Conservation (phyloP, 2,329 filamentous ascomycete species). For the Daldinia sp. region DNA sequence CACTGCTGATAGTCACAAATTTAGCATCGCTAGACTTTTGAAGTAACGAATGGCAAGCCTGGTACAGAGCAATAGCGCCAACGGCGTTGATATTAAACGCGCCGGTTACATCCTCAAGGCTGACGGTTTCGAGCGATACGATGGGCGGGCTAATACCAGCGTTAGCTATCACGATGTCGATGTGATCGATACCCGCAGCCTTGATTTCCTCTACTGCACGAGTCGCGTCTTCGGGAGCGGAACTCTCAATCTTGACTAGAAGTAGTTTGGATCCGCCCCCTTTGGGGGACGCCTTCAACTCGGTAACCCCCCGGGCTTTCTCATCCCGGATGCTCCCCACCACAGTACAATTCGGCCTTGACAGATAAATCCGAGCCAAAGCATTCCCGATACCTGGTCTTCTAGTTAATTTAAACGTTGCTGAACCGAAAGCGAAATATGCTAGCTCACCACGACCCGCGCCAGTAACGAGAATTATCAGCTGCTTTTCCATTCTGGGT, state of each 20-base stretch:
- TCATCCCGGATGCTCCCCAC: neutral
- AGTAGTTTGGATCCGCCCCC: neutral
- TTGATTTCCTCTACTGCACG: neutral
- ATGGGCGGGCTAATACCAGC: neutral
- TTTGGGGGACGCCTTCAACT: neutral
- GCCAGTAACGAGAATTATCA: neutral
- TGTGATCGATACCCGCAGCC: neutral
- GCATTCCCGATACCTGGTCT: neutral
- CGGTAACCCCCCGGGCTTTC: neutral
- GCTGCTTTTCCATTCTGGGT: neutral
- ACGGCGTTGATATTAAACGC: conserved; percentile 41
- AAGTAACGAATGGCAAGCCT: conserved; percentile 46
- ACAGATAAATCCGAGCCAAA: neutral
- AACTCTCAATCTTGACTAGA: neutral
- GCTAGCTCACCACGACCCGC: neutral
- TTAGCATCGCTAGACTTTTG: conserved; percentile 44
- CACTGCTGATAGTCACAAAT: conserved; percentile 45
- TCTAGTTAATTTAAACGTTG: neutral
- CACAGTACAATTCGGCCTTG: neutral
- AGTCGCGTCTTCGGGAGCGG: neutral
- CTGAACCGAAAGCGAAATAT: neutral
- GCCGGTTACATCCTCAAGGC: neutral
- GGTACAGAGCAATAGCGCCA: conserved; percentile 43
- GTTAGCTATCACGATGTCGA: neutral
- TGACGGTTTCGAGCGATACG: neutral